Conservation (phyloP, 2,329 filamentous ascomycete species). For the Coleophoma eucalyptorum region DNA sequence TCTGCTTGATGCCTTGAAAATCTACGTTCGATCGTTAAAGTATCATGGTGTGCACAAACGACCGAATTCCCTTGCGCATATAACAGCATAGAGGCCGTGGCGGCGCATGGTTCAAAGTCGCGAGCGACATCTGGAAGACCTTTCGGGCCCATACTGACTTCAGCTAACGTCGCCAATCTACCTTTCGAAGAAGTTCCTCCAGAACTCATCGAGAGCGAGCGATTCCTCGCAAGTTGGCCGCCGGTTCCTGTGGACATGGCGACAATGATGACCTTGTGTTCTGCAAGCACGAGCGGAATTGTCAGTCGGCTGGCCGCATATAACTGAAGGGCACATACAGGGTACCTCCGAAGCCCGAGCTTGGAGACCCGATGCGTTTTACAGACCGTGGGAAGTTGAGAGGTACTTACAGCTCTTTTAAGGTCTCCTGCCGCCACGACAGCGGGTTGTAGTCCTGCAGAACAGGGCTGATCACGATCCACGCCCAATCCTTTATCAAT, state of each 20-base stretch:
- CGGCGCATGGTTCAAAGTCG: constrained; percentile 81
- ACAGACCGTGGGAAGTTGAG: constrained; percentile 10
- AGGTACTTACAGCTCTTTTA: constrained; percentile 22
- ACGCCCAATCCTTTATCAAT: constrained; percentile 24
- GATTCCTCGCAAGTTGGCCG: constrained; percentile 51
- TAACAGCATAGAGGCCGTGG: constrained; percentile 86
- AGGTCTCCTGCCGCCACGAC: constrained; percentile 24
- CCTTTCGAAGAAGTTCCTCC: constrained; percentile 44
- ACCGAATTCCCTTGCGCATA: constrained; percentile 81
- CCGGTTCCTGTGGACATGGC: constrained; percentile 59
- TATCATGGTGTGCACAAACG: constrained; percentile 89
- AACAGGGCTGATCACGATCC: constrained; percentile 29
- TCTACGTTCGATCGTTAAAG: constrained; percentile 78
- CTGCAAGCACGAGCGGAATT: constrained; percentile 16
- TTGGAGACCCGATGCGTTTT: constrained; percentile 15
- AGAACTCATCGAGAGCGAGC: constrained; percentile 55
- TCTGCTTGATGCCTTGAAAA: constrained; percentile 84
- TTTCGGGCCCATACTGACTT: constrained; percentile 48
- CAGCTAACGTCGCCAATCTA: constrained; percentile 40
- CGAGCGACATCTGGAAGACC: constrained; percentile 36
- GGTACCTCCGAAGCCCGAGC: constrained; percentile 8
- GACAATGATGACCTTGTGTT: constrained; percentile 29
- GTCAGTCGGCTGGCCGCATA: constrained; percentile 26
- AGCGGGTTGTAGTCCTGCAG: constrained; percentile 24
- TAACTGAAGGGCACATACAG: constrained; percentile 15